Evolutionary conservation across 2,329 filamentous ascomycete species (phyloP).

Genomic region (Talaromyces sp.): DNA sequence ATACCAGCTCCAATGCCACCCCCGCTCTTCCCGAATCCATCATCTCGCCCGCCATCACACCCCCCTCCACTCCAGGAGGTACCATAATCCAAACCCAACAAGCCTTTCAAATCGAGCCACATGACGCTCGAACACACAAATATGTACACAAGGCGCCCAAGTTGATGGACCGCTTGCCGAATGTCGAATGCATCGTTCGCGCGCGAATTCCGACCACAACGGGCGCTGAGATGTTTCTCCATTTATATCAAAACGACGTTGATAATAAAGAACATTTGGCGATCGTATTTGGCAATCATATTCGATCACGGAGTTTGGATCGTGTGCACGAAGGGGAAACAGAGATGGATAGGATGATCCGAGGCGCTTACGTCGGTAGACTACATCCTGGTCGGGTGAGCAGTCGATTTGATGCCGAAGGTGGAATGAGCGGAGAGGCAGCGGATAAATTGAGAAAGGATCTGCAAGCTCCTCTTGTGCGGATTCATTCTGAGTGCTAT

Average conservation of each 20-base stretch:
- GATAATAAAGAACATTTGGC: slow-evolving; percentile 96
- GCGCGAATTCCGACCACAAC: slow-evolving; percentile 90
- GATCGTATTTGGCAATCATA: slow-evolving; percentile 89
- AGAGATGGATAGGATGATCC: slow-evolving; percentile 70
- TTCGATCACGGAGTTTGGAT: slow-evolving; percentile 64
- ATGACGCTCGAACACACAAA: slow-evolving; percentile 24
- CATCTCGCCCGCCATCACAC: slow-evolving; percentile 52
- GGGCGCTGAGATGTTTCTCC: slow-evolving; percentile 94
- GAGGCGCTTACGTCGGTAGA: slow-evolving; percentile 86
- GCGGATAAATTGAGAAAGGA: not conserved
- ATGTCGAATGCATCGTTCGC: slow-evolving; percentile 90
- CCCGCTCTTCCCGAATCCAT: slow-evolving; percentile 51
- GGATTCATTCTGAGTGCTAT: slow-evolving; percentile 98
- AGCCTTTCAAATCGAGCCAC: not conserved
- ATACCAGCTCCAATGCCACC: slow-evolving; percentile 25
- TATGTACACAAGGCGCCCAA: slow-evolving; percentile 58
- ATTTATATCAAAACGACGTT: slow-evolving; percentile 87
- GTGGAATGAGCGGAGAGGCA: slow-evolving; percentile 14
- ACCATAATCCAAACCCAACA: slow-evolving; percentile 30
- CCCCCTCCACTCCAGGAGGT: slow-evolving; percentile 44
- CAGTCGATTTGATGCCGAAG: slow-evolving; percentile 58
- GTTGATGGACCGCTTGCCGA: slow-evolving; percentile 70
- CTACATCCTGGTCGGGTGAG: slow-evolving; percentile 80
- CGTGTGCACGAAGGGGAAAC: slow-evolving; percentile 45
- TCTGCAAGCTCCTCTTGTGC: slow-evolving; percentile 65